phyloP scores from a whole-genome alignment of 2,329 filamentous ascomycete genomes.

The Tolypocladium pustulatum region DNA sequence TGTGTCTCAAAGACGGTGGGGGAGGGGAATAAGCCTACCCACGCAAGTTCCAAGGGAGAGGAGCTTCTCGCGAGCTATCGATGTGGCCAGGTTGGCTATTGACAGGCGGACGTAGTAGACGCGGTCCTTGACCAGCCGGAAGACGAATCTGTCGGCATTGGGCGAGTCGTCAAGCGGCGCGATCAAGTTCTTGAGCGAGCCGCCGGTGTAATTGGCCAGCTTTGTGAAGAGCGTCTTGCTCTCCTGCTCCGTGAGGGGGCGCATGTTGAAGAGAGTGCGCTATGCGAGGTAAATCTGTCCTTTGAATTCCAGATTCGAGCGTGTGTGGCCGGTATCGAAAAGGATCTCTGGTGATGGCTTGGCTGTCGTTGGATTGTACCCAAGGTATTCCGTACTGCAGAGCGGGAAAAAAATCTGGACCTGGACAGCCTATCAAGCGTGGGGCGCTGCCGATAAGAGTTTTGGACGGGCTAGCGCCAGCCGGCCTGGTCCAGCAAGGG shows the following conservation, averaged over 20 bases:
- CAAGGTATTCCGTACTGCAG: background rate
- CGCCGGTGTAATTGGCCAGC: conserved; percentile 86
- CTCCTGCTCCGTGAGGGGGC: conserved; percentile 69
- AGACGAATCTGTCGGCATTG: conserved; percentile 70
- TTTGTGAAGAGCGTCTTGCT: conserved; percentile 81
- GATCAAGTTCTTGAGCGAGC: conserved; percentile 76
- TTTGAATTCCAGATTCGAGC: background rate
- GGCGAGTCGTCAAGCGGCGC: conserved; percentile 57
- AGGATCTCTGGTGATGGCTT: background rate
- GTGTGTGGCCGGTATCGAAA: background rate
- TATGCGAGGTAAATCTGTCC: background rate
- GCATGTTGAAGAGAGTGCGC: conserved; percentile 43
- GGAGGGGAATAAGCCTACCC: conserved; percentile 25
- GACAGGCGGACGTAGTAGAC: conserved; percentile 90
- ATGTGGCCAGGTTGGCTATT: conserved; percentile 83
- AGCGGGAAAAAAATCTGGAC: background rate
- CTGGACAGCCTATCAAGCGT: background rate
- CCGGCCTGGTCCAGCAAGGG: background rate
- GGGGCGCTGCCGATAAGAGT: background rate
- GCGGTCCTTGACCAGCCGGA: conserved; percentile 70
- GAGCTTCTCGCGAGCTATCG: conserved; percentile 69
- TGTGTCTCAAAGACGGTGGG: too few species aligned
- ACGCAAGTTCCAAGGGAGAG: conserved; percentile 84
- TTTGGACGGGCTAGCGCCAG: background rate
- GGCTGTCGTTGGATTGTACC: background rate